A percentile compares a stretch with the other conserved stretches of the same genome.
phyloP scores from a whole-genome alignment of 2,329 filamentous ascomycete genomes.

The Penicillium decumbens region DNA sequence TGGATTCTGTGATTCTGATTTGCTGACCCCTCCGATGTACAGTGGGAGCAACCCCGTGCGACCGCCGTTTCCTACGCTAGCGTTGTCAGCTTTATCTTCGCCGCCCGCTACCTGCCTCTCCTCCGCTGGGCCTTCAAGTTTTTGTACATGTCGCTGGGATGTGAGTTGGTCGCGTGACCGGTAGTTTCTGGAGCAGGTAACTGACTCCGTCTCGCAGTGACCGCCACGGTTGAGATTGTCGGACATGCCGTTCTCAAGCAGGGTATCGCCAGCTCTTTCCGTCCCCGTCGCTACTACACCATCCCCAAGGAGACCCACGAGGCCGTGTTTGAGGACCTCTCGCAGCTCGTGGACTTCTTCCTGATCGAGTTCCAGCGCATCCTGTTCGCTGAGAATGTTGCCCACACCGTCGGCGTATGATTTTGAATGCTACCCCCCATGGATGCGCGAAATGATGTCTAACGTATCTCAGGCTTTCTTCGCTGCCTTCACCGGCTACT shows the following conservation, averaged over 20 bases:
- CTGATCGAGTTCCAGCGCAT: slow-evolving; percentile 64
- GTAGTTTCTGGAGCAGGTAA: not conserved
- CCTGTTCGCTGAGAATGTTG: slow-evolving; percentile 62
- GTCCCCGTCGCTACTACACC: slow-evolving; percentile 62
- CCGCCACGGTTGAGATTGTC: slow-evolving; percentile 54
- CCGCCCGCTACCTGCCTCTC: slow-evolving; percentile 59
- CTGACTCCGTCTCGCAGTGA: slow-evolving; percentile 39
- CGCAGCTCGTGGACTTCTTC: slow-evolving; percentile 64
- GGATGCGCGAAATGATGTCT: not conserved
- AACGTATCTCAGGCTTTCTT: slow-evolving; percentile 50
- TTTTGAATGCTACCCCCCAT: not conserved
- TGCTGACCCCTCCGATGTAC: slow-evolving; percentile 8
- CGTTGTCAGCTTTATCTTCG: slow-evolving; percentile 57
- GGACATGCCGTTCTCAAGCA: slow-evolving; percentile 54
- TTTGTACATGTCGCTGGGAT: slow-evolving; percentile 55
- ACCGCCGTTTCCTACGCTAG: slow-evolving; percentile 57
- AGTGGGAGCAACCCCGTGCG: slow-evolving; percentile 63
- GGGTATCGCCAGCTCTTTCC: slow-evolving; percentile 57
- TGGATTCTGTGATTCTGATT: not conserved
- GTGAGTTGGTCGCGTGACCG: slow-evolving; percentile 41
- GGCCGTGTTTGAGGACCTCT: slow-evolving; percentile 56
- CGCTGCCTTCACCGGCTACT: slow-evolving; percentile 57
- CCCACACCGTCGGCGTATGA: slow-evolving; percentile 57
- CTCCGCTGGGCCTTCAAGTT: slow-evolving; percentile 59
- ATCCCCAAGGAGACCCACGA: slow-evolving; percentile 61